A percentile compares a stretch with the other conserved stretches of the same genome.
These are phyloP conservation scores for Vachellia collinsii DNA, from an alignment of 306 rosid species.

Conservation along the genomic window DNA sequence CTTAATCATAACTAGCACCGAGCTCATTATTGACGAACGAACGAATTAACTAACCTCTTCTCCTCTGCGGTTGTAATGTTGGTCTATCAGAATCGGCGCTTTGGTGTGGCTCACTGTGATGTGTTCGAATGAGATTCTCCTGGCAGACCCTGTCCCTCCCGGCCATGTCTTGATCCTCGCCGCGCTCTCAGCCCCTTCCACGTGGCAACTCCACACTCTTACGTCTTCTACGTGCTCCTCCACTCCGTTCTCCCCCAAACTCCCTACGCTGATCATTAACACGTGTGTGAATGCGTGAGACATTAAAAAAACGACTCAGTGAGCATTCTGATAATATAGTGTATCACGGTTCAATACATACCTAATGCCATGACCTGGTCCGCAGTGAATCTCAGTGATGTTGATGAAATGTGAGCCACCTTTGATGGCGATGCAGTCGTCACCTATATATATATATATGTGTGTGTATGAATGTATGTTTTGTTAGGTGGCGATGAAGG, in stretches of 20 bases:
- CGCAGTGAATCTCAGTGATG: slow-evolving; percentile 42
- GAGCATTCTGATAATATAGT: too few relatives aligned
- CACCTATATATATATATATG: slow-evolving; percentile 34
- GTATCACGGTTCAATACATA: too few relatives aligned
- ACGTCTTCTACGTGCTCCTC: slow-evolving; percentile 36
- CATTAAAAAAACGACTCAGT: too few relatives aligned
- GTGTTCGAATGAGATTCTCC: slow-evolving; percentile 6
- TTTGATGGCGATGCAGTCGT: slow-evolving; percentile 56
- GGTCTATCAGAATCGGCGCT: slow-evolving; percentile 23
- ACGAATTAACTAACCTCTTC: slow-evolving; percentile 8
- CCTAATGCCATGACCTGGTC: slow-evolving; percentile 72
- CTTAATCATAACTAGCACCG: too few relatives aligned
- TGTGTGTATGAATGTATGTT: not conserved
- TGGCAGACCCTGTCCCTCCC: slow-evolving; percentile 42
- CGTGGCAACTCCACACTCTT: slow-evolving; percentile 36
- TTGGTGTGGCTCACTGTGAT: slow-evolving; percentile 24
- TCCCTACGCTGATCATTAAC: slow-evolving; percentile 44
- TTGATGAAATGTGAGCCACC: slow-evolving; percentile 34
- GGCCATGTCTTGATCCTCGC: slow-evolving; percentile 54
- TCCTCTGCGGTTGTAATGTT: slow-evolving; percentile 32
- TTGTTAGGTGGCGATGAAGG: not conserved
- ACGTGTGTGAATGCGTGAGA: too few relatives aligned
- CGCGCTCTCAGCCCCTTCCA: slow-evolving; percentile 40
- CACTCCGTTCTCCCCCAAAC: slow-evolving; percentile 34
- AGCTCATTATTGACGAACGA: too few relatives aligned